Percentiles rank a stretch among this genome's conserved stretches.
phyloP scores from a whole-genome alignment of 352 stramenopile genomes.

The Blastocystis sp. region DNA sequence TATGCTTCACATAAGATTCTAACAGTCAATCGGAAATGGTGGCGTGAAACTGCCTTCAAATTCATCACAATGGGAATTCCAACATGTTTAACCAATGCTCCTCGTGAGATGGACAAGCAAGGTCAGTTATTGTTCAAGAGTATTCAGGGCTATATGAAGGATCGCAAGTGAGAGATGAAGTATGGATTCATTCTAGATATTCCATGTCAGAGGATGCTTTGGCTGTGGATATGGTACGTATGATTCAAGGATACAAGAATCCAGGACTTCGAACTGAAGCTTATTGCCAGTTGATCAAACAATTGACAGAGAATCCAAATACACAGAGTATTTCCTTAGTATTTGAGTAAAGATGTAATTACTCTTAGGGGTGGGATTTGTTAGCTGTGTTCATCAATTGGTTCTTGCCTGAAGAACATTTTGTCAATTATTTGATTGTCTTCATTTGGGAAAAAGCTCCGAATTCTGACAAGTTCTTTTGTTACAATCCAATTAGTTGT shows the following conservation, averaged over 20 bases:
- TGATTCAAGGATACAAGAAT: conserved; percentile 61
- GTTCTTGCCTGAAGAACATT: conserved; percentile 67
- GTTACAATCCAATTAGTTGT: not conserved
- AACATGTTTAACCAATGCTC: conserved; percentile 49
- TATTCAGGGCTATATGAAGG: conserved; percentile 70
- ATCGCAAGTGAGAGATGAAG: conserved; percentile 64
- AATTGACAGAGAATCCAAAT: conserved; percentile 69
- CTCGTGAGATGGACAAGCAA: conserved; percentile 64
- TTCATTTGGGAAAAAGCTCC: conserved; percentile 66
- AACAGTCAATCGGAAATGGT: conserved; percentile 49
- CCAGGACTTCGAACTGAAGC: conserved; percentile 67
- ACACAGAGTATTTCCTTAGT: conserved; percentile 56
- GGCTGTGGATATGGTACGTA: conserved; percentile 66
- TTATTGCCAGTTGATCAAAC: conserved; percentile 72
- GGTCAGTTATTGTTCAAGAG: conserved; percentile 69
- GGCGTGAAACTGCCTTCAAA: conserved; percentile 34
- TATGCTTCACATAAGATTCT: conserved; percentile 60
- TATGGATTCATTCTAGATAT: conserved; percentile 22
- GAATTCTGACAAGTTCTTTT: conserved; percentile 5
- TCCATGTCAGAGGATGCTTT: conserved; percentile 63
- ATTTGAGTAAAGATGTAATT: not conserved
- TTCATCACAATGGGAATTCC: conserved; percentile 56
- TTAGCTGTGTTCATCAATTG: conserved; percentile 66
- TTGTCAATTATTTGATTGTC: conserved; percentile 69
- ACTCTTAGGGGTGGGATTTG: conserved; percentile 68